These are phyloP conservation scores for Magnaporthiopsis poae DNA, from an alignment of 2,329 filamentous ascomycete species.

Conservation along the genomic window DNA sequence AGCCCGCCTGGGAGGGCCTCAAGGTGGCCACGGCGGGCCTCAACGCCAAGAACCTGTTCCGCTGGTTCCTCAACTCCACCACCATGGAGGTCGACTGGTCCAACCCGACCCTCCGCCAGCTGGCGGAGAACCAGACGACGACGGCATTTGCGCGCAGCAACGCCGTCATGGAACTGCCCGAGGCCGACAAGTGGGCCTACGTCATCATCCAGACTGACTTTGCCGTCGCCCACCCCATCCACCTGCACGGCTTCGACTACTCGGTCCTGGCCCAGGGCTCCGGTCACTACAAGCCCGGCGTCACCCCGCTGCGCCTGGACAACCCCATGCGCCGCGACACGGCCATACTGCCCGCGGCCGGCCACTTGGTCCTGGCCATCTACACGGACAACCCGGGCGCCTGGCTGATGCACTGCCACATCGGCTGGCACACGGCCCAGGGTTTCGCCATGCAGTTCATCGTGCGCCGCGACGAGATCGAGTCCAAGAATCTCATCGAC, in stretches of 20 bases:
- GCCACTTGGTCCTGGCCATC: constrained; percentile 38
- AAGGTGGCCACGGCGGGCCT: background rate
- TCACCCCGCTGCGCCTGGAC: constrained; percentile 47
- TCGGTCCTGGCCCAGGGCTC: constrained; percentile 44
- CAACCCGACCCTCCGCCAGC: constrained; percentile 19
- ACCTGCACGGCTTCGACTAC: constrained; percentile 55
- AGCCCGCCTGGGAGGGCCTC: background rate
- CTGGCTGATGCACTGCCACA: constrained; percentile 48
- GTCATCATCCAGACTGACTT: constrained; percentile 36
- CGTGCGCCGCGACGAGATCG: constrained; percentile 15
- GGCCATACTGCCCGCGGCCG: constrained; percentile 26
- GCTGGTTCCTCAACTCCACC: constrained; percentile 20
- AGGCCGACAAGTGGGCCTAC: constrained; percentile 41
- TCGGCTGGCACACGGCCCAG: constrained; percentile 20
- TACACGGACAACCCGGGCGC: constrained; percentile 42
- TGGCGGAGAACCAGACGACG: constrained; percentile 15
- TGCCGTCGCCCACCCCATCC: constrained; percentile 45
- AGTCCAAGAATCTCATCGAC: constrained; percentile 9
- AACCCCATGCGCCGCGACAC: constrained; percentile 45
- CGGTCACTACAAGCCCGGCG: constrained; percentile 41
- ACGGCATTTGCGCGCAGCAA: constrained; percentile 16
- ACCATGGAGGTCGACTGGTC: constrained; percentile 23
- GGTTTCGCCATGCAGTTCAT: constrained; percentile 18
- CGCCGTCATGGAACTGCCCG: constrained; percentile 20
- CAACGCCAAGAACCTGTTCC: background rate